Evolutionary conservation across 345 rosid species (phyloP).

Genomic region (Pistacia integerrima): DNA sequence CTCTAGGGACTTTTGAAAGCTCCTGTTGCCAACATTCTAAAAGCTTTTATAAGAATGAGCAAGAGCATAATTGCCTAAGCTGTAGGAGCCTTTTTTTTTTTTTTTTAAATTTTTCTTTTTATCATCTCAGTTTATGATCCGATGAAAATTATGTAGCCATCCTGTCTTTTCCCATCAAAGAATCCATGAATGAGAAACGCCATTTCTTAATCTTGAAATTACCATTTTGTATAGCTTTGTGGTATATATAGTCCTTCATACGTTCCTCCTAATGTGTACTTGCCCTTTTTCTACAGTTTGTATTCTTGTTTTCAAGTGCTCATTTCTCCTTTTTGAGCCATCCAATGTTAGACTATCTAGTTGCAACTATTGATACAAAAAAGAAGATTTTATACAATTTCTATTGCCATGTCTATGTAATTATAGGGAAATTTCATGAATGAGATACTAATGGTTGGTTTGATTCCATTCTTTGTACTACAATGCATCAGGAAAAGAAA

Average conservation of each 20-base stretch:
- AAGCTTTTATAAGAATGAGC: not conserved
- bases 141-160: not conserved
- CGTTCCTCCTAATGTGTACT: too few relatives aligned
- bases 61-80: not conserved
- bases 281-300: too few relatives aligned
- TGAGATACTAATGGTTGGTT: not conserved
- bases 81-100: too few relatives aligned
- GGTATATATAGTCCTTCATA: not conserved
- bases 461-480: constrained; percentile 6
- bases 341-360: too few relatives aligned
- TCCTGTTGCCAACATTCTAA: not conserved
- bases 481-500: constrained; percentile 74
- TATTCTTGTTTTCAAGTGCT: too few relatives aligned
- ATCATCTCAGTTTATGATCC: not conserved
- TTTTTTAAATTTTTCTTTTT: too few relatives aligned
- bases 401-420: not conserved
- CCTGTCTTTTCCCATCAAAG: not conserved
- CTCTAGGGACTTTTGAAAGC: not conserved
- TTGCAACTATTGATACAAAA: too few relatives aligned
- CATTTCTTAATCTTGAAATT: not conserved
- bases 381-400: not conserved
- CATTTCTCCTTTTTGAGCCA: too few relatives aligned
- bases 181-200: not conserved
- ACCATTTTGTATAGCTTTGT: not conserved
- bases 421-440: not conserved